phyloP scores from a whole-genome alignment of 78 protist genomes.

The Dictyostelium purpureum region DNA sequence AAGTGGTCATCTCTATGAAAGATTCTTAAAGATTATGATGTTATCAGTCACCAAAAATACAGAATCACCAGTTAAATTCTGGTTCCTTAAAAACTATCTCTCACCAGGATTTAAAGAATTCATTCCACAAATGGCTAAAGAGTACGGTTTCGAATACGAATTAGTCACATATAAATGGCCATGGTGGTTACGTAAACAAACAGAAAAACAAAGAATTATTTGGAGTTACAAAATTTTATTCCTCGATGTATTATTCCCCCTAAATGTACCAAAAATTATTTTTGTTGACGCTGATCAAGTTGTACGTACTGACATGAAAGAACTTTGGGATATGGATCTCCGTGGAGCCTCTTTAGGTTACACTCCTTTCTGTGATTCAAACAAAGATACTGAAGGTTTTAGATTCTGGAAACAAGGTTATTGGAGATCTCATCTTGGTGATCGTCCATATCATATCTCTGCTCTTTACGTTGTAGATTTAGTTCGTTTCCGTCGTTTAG shows the following conservation, averaged over 20 bases:
- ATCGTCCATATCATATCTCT: slow-evolving; percentile 96
- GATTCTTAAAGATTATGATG: slow-evolving; percentile 97
- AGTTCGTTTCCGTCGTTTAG: slow-evolving; percentile 85
- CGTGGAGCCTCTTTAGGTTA: slow-evolving; percentile 89
- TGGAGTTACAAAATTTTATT: slow-evolving; percentile 99
- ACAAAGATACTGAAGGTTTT: slow-evolving; percentile 93
- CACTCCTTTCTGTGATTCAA: slow-evolving; percentile 95
- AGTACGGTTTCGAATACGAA: slow-evolving; percentile 89
- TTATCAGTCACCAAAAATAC: slow-evolving; percentile 88
- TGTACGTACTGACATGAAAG: slow-evolving; percentile 94
- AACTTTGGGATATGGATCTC: slow-evolving; percentile 94
- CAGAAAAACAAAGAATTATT: slow-evolving; percentile 96
- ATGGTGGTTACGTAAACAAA: slow-evolving; percentile 93
- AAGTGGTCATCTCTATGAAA: slow-evolving; percentile 98
- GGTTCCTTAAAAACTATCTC: slow-evolving; percentile 94
- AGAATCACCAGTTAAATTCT: slow-evolving; percentile 94
- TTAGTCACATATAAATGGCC: slow-evolving; percentile 99
- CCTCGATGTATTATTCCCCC: slow-evolving; percentile 99
- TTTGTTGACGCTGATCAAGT: slow-evolving; percentile 98
- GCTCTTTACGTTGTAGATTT: slow-evolving; percentile 99
- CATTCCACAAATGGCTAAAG: slow-evolving; percentile 82
- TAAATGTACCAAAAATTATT: slow-evolving; percentile 88
- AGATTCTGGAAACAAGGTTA: slow-evolving; percentile 97
- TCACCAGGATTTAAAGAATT: slow-evolving; percentile 92
- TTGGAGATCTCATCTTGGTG: slow-evolving; percentile 94